These are phyloP conservation scores for Rhodotorula graminis DNA, from an alignment of 768 basidiomycete species.

Conservation along the genomic window DNA sequence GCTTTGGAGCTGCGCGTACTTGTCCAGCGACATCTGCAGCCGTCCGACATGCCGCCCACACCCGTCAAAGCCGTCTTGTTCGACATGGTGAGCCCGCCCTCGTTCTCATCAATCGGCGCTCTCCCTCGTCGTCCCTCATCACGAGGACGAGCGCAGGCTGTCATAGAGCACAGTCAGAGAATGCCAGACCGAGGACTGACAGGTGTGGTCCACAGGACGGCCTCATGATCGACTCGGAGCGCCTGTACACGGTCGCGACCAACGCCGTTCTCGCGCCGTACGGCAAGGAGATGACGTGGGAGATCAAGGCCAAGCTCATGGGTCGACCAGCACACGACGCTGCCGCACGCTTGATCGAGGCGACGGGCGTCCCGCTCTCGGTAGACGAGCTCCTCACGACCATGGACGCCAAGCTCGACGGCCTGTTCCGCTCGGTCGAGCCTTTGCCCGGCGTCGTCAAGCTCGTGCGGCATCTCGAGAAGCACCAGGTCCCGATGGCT, in stretches of 20 bases:
- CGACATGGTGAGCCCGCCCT: conserved; percentile 26
- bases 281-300: conserved; percentile 77
- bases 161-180: too few species aligned
- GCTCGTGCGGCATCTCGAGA: conserved; percentile 66
- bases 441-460: conserved; percentile 68
- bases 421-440: conserved; percentile 63
- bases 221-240: conserved; percentile 34
- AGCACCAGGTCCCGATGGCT: conserved; percentile 67
- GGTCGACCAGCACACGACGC: conserved; percentile 51
- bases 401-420: conserved; percentile 59
- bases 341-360: conserved; percentile 14
- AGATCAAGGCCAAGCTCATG: conserved; percentile 30
- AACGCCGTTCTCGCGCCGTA: conserved; percentile 68
- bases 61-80: conserved; percentile 28
- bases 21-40: neutral
- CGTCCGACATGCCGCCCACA: neutral
- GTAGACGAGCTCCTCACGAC: conserved; percentile 59
- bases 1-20: too few species aligned
- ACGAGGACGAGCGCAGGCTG: too few species aligned
- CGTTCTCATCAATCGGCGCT: neutral
- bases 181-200: too few species aligned
- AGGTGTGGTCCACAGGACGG: conserved; percentile 12
- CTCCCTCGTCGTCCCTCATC: too few species aligned
- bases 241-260: conserved; percentile 43
- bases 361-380: conserved; percentile 58